These are phyloP conservation scores for Silene coronaria DNA, from an alignment of 179 eudicot species.

Conservation along the genomic window DNA sequence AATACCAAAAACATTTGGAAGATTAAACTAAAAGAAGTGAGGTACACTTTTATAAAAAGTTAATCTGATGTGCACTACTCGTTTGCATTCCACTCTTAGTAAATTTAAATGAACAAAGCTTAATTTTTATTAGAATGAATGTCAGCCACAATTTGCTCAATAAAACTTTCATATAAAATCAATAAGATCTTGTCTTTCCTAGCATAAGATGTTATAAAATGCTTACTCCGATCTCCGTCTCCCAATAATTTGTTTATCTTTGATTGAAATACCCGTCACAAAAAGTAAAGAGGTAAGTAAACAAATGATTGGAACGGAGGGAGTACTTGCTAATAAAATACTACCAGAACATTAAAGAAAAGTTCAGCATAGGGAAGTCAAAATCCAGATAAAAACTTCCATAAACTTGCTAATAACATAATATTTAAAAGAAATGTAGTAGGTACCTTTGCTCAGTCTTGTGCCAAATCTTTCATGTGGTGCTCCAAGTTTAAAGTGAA, in stretches of 20 bases:
- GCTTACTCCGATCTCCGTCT: too few species aligned
- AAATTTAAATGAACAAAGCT: background rate
- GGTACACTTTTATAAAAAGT: background rate
- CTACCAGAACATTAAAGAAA: background rate
- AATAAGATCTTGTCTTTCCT: background rate
- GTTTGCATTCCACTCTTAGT: background rate
- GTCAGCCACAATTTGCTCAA: constrained; percentile 11
- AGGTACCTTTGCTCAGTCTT: constrained; percentile 17
- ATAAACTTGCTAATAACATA: background rate
- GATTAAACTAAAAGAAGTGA: background rate
- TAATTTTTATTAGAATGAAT: background rate
- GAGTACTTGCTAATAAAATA: background rate
- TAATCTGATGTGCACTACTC: background rate
- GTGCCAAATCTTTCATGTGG: background rate
- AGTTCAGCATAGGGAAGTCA: background rate
- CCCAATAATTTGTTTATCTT: too few species aligned
- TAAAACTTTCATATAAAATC: background rate
- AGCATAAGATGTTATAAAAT: constrained; percentile 3
- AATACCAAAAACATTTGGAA: background rate
- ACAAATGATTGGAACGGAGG: too few species aligned
- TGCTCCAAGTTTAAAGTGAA: background rate
- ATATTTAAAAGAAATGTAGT: background rate
- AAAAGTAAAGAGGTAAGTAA: too few species aligned
- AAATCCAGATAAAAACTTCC: background rate
- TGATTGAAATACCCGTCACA: too few species aligned